Conservation (phyloP, 352 stramenopile genomes). For the Phytopythium helicoides region DNA sequence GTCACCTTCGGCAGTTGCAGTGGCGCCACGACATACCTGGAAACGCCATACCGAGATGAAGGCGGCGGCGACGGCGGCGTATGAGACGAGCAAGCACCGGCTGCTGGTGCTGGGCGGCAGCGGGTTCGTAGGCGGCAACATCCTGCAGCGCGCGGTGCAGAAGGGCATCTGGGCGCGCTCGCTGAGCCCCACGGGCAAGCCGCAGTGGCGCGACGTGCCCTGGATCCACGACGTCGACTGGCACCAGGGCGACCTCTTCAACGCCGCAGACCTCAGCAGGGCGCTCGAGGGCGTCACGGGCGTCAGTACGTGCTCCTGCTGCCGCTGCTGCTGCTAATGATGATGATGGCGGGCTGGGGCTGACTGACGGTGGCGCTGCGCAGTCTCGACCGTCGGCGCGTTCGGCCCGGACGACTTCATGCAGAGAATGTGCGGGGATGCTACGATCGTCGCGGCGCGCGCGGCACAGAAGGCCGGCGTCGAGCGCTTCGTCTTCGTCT, state of each 20-base stretch:
- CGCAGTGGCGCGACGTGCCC: constrained; percentile 69
- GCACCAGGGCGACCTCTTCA: constrained; percentile 84
- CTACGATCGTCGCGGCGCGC: constrained; percentile 74
- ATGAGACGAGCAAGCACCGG: constrained; percentile 67
- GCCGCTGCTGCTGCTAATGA: neutral
- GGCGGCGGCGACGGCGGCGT: constrained; percentile 34
- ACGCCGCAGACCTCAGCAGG: constrained; percentile 52
- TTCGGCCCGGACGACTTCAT: constrained; percentile 89
- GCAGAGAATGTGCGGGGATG: constrained; percentile 88
- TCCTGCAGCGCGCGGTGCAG: constrained; percentile 83
- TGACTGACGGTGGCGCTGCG: neutral
- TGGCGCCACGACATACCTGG: too few relatives aligned
- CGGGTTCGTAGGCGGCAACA: constrained; percentile 90
- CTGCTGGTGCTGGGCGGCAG: constrained; percentile 88
- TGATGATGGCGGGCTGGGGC: neutral
- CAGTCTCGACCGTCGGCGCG: constrained; percentile 85
- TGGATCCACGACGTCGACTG: constrained; percentile 89
- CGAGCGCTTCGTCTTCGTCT: constrained; percentile 89
- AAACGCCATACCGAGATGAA: constrained; percentile 11
- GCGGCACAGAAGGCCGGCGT: constrained; percentile 71
- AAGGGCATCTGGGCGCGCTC: constrained; percentile 87
- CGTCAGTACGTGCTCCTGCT: constrained; percentile 56
- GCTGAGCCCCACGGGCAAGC: constrained; percentile 82
- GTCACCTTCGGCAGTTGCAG: too few relatives aligned
- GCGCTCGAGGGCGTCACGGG: constrained; percentile 73